phyloP scores from a whole-genome alignment of 2,329 filamentous ascomycete genomes.

The Ophiosphaerella herpotricha region DNA sequence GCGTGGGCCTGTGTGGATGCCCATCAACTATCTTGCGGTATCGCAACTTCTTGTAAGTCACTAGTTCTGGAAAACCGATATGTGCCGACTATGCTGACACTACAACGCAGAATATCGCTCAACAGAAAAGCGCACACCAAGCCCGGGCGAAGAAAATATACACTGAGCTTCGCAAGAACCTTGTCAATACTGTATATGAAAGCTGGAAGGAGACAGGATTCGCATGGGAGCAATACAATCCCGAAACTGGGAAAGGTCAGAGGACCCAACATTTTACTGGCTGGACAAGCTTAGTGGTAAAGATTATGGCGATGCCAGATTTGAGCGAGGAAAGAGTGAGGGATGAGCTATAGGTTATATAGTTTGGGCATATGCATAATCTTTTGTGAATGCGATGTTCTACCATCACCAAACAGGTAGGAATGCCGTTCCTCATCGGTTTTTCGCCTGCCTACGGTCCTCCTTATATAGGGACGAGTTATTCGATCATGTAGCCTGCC shows the following conservation, averaged over 20 bases:
- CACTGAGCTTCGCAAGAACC: slow-evolving; percentile 74
- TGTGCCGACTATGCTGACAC: slow-evolving; percentile 10
- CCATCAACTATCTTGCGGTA: slow-evolving; percentile 91
- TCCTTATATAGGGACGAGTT: too few species aligned
- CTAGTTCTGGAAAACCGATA: too few species aligned
- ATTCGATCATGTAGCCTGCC: too few species aligned
- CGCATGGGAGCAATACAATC: slow-evolving; percentile 98
- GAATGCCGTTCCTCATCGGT: too few species aligned
- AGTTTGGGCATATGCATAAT: too few species aligned
- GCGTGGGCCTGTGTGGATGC: slow-evolving; percentile 94
- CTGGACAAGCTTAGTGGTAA: slow-evolving; percentile 98
- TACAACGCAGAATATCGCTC: slow-evolving; percentile 63
- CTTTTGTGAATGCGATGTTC: too few species aligned
- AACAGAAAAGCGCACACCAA: slow-evolving; percentile 67
- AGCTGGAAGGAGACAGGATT: slow-evolving; percentile 92
- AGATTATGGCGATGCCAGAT: slow-evolving; percentile 95
- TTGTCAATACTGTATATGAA: slow-evolving; percentile 86
- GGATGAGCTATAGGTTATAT: slow-evolving; percentile 34
- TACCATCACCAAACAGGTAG: too few species aligned
- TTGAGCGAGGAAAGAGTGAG: slow-evolving; percentile 45
- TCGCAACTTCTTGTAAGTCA: slow-evolving; percentile 67
- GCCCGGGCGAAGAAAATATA: slow-evolving; percentile 74
- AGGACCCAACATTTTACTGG: slow-evolving; percentile 97
- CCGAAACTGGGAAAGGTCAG: slow-evolving; percentile 90
- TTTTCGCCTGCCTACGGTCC: too few species aligned